Base-by-base conservation (phyloP, 345 rosid species). In the Pistacia vera region DNA sequence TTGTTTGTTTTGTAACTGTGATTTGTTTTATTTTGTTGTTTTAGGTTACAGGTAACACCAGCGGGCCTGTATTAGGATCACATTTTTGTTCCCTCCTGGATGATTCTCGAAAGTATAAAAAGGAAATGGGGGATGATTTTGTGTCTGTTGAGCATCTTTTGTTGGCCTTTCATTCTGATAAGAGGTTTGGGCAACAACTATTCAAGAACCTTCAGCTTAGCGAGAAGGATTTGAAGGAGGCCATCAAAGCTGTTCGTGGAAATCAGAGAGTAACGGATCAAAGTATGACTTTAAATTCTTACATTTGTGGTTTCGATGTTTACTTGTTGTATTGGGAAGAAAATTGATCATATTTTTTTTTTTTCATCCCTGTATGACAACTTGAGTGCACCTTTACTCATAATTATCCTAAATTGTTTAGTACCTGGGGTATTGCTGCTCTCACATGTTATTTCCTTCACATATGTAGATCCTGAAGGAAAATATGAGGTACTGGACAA, bases 231-330 rank as follows among this genome's bases (percentile, higher is more conserved):
- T 79, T 93, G 75, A 91, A 83, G 84, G 91, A 88, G 38, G 95
- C 91, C 16, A 77, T 92, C 62, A 63, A 80, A 86, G 94, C 88
- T 79, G 93, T 93, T 17, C 91, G 86, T 59, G 97, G 98, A 78
- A 88, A 88, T 81, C 99, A 96, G 70, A 83, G 92, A 73, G 99
- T 96, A 61, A 92, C 97, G 46, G 95, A 89, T 90, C 99, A 90
- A 79, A 86, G 97, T 93, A 91, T 36, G 48, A 55, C 8, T 52
- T 70, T 16, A 38, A 49, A 36, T 48, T 77, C 12, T 44, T 30
- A 8, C 33, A 38, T 70, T 41, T 55, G 1, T 7, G n/a, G n/a
- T 30, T 49, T 48, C 12, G 49, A 20, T 70, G 54, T 70, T 12
- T 18, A 35, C n/a, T 0, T 11, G 28, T 11, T 70, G 3, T 56